Conservation (phyloP, 306 rosid genomes). For the Fragaria vesca region DNA sequence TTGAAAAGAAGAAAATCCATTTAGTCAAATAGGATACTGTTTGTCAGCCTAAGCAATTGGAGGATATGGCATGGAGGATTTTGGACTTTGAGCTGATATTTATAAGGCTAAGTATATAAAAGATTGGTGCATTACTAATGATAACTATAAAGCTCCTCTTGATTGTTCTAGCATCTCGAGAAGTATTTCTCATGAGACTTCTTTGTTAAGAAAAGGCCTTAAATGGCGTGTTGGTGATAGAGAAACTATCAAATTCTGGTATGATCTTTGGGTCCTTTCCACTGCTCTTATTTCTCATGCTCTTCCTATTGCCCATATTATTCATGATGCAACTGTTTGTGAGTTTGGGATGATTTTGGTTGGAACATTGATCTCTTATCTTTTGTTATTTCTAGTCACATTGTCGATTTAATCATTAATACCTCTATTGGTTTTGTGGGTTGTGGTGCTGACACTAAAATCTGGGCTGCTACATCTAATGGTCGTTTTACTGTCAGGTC, state of each 20-base stretch:
- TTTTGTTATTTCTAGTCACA: too few relatives aligned
- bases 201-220: neutral
- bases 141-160: too few relatives aligned
- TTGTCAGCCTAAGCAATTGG: neutral
- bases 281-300: too few relatives aligned
- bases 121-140: too few relatives aligned
- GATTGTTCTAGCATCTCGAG: too few relatives aligned
- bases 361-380: neutral
- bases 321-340: neutral
- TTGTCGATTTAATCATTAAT: neutral
- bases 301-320: accelerated
- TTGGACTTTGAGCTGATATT: too few relatives aligned
- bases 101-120: too few relatives aligned
- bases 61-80: neutral
- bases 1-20: too few relatives aligned
- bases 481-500: too few relatives aligned
- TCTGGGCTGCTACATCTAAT: neutral
- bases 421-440: neutral
- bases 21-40: neutral
- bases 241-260: neutral
- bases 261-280: neutral
- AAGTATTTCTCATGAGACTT: too few relatives aligned
- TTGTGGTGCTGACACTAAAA: neutral
- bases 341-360: neutral
- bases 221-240: neutral